These are phyloP conservation scores for Ceratobasidium sp. DNA, from an alignment of 1,284 basidiomycete species.

Conservation along the genomic window DNA sequence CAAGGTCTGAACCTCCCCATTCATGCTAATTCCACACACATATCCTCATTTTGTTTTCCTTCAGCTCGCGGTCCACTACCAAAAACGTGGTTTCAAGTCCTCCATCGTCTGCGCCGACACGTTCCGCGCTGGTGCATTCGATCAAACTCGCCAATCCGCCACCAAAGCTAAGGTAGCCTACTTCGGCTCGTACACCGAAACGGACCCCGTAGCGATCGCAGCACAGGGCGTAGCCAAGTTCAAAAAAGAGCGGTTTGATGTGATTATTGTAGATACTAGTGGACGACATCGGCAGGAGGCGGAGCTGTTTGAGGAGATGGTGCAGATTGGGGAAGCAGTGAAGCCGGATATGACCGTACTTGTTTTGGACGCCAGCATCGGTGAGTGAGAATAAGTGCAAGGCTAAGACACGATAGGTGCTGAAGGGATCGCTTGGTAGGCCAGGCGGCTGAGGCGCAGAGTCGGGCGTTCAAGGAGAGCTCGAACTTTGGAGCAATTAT, in stretches of 20 bases:
- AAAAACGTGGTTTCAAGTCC: slow-evolving; percentile 97
- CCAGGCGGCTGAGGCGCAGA: slow-evolving; percentile 97
- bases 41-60: background rate
- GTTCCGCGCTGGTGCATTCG: slow-evolving; percentile 99
- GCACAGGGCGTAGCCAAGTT: slow-evolving; percentile 96
- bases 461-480: slow-evolving; percentile 97
- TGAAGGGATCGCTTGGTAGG: slow-evolving; percentile 63
- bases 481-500: slow-evolving; percentile 99
- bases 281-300: slow-evolving; percentile 98
- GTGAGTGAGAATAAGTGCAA: slow-evolving; percentile 58
- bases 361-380: slow-evolving; percentile 89
- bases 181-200: slow-evolving; percentile 99
- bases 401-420: background rate
- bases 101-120: slow-evolving; percentile 99
- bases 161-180: slow-evolving; percentile 99
- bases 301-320: slow-evolving; percentile 98
- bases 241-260: slow-evolving; percentile 97
- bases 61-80: slow-evolving; percentile 93
- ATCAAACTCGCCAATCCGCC: slow-evolving; percentile 95
- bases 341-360: slow-evolving; percentile 94
- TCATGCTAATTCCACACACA: background rate
- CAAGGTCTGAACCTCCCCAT: slow-evolving; percentile 60
- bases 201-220: slow-evolving; percentile 96
- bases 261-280: slow-evolving; percentile 99
- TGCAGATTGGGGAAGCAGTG: slow-evolving; percentile 93